A percentile compares a stretch with the other conserved stretches of the same genome.
Evolutionary conservation across 2,329 filamentous ascomycete species (phyloP).

Genomic region (Fusarium compactum): DNA sequence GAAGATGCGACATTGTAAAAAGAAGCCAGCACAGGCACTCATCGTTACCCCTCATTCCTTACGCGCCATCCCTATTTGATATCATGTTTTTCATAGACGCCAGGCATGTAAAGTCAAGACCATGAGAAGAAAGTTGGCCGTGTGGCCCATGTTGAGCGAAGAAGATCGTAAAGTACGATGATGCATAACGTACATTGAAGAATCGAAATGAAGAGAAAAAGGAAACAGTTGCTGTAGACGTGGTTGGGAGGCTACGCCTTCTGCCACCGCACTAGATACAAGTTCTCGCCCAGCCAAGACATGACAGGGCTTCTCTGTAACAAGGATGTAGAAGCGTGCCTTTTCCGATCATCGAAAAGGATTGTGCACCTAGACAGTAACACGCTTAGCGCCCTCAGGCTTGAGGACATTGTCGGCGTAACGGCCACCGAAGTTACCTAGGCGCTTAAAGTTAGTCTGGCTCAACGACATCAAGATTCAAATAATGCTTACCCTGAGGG

Average conservation of each 20-base stretch:
- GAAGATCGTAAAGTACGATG: constrained; percentile 52
- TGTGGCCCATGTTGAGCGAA: constrained; percentile 43
- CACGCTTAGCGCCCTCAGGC: constrained; percentile 49
- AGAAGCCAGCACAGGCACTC: constrained; percentile 31
- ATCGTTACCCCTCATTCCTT: constrained; percentile 32
- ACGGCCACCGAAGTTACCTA: constrained; percentile 65
- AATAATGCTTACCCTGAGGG: constrained; percentile 70
- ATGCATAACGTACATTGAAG: constrained; percentile 53
- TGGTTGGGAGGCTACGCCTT: constrained; percentile 27
- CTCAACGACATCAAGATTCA: neutral
- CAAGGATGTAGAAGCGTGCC: constrained; percentile 22
- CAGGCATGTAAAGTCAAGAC: constrained; percentile 40
- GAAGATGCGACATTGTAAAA: constrained; percentile 38
- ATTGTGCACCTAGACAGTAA: constrained; percentile 43
- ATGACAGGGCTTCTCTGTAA: constrained; percentile 18
- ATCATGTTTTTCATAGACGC: constrained; percentile 46
- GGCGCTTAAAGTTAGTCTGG: neutral
- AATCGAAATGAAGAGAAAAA: constrained; percentile 49
- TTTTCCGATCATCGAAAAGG: constrained; percentile 25
- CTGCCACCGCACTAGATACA: constrained; percentile 29
- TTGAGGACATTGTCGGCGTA: constrained; percentile 64
- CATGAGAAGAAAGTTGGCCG: constrained; percentile 40
- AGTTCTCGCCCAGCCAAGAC: constrained; percentile 31
- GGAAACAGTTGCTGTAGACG: constrained; percentile 35
- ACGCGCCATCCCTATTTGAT: constrained; percentile 43